These are phyloP conservation scores for Populus trichocarpa DNA, from an alignment of 441 rosid genomes.

Conservation along the genomic window DNA sequence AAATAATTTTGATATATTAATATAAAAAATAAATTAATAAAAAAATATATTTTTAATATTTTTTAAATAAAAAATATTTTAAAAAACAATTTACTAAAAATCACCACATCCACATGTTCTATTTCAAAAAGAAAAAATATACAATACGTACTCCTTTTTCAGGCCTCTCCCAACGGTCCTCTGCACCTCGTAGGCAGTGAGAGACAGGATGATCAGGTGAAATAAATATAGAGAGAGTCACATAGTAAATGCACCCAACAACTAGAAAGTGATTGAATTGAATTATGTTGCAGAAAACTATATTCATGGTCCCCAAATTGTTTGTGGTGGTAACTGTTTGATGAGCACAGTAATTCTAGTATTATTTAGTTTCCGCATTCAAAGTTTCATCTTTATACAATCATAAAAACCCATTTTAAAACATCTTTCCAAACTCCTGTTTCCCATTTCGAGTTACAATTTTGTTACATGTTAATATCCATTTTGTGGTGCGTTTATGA, in stretches of 20 bases:
- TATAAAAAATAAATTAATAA: too few relatives aligned
- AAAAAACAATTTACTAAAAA: too few relatives aligned
- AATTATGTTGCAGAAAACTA: conserved; percentile 39
- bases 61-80: too few relatives aligned
- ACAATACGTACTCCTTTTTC: not conserved
- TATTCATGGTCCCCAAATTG: conserved; percentile 43
- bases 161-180: not conserved
- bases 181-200: not conserved
- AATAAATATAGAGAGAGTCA: conserved; percentile 23
- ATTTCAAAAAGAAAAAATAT: not conserved
- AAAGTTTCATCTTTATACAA: not conserved
- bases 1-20: too few relatives aligned
- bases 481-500: conserved; percentile 14
- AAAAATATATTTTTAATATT: too few relatives aligned
- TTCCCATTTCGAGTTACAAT: conserved; percentile 1
- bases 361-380: not conserved
- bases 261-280: conserved; percentile 44
- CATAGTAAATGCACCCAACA: conserved; percentile 69
- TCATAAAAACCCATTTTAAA: conserved; percentile 17
- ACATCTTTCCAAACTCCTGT: conserved; percentile 4
- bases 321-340: conserved; percentile 15
- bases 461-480: not conserved
- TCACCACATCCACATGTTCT: not conserved
- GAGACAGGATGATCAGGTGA: conserved; percentile 20
- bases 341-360: too few relatives aligned